A percentile compares a stretch with the other conserved stretches of the same genome.
phyloP scores from a whole-genome alignment of 345 rosid genomes.

The Conringia planisiliqua region DNA sequence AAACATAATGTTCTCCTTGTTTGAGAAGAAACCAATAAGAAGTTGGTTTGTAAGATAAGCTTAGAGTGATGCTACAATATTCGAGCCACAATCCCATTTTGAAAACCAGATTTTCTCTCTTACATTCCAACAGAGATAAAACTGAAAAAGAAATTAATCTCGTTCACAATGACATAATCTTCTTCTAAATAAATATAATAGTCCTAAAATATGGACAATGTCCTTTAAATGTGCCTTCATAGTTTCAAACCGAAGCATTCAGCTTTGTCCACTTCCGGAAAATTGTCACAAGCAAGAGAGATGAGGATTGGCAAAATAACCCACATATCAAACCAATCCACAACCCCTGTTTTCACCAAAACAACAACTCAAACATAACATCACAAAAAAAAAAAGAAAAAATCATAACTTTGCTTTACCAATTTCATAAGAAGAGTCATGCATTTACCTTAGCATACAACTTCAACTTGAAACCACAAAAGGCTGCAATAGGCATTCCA shows the following conservation, averaged over 20 bases:
- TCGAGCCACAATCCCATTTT: background rate
- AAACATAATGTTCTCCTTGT: background rate
- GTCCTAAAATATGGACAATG: background rate
- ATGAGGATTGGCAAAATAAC: constrained; percentile 40
- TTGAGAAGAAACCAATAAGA: background rate
- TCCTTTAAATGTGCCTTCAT: background rate
- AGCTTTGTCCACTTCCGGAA: constrained; percentile 50
- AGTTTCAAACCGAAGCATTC: background rate
- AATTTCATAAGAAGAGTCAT: background rate
- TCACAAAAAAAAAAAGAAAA: background rate
- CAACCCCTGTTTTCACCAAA: constrained; percentile 48
- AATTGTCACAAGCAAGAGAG: constrained; percentile 43
- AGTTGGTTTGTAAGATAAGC: background rate
- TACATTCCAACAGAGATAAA: background rate
- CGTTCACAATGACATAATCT: background rate
- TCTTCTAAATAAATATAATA: background rate
- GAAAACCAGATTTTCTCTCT: background rate
- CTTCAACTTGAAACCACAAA: constrained; percentile 55
- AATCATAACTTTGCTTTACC: background rate
- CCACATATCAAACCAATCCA: constrained; percentile 80
- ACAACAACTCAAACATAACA: background rate
- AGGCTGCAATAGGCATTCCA: constrained; percentile 46
- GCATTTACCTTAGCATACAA: constrained; percentile 44
- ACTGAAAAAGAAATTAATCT: background rate
- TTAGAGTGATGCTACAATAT: background rate